phyloP scores from a whole-genome alignment of 768 basidiomycete genomes.

The Lactarius hatsudake region DNA sequence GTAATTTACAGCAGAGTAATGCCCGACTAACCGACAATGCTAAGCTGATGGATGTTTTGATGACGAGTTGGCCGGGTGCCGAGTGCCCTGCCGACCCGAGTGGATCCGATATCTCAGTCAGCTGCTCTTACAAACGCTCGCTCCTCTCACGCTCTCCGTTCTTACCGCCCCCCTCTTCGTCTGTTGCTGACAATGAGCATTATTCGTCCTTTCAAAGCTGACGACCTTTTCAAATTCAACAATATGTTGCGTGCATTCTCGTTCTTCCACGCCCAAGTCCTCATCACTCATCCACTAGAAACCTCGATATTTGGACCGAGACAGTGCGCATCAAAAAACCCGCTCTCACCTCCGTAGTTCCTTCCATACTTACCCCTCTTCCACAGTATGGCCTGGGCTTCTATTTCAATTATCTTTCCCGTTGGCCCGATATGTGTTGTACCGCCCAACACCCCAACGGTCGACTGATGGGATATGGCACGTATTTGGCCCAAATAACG shows the following conservation, averaged over 20 bases:
- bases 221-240: slow-evolving; percentile 91
- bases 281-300: slow-evolving; percentile 46
- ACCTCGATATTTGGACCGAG: slow-evolving; percentile 96
- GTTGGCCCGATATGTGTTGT: slow-evolving; percentile 91
- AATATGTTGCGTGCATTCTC: slow-evolving; percentile 58
- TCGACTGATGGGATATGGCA: slow-evolving; percentile 92
- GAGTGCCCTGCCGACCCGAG: not conserved
- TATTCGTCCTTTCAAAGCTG: slow-evolving; percentile 79
- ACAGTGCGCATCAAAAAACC: slow-evolving; percentile 51
- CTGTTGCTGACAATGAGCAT: slow-evolving; percentile 64
- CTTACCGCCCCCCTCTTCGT: not conserved
- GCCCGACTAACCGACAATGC: not conserved
- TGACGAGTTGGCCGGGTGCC: not conserved
- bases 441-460: slow-evolving; percentile 79
- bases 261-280: not conserved
- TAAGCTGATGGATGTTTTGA: not conserved
- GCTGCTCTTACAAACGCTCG: not conserved
- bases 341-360: not conserved
- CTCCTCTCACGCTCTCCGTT: not conserved
- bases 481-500: slow-evolving; percentile 30
- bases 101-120: not conserved
- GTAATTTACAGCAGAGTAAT: not conserved
- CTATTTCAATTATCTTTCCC: slow-evolving; percentile 83
- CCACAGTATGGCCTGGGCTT: slow-evolving; percentile 81
- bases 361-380: no score